A percentile compares a stretch with the other conserved stretches of the same genome.
Conservation (phyloP, 305 asterid genomes). For the Andrographis paniculata region DNA sequence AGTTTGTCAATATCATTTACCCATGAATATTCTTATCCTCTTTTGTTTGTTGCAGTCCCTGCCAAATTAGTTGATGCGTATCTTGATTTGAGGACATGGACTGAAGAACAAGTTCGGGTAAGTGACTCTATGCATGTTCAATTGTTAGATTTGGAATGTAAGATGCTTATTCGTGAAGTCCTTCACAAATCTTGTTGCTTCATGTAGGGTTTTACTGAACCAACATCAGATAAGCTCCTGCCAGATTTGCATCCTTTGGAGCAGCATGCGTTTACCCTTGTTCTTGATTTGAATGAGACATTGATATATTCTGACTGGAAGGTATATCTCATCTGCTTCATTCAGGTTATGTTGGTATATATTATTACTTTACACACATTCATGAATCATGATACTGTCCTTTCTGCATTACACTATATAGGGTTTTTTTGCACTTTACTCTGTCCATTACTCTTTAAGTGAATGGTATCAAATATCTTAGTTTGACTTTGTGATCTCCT, state of each 20-base stretch:
- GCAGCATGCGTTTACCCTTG: slow-evolving; percentile 75
- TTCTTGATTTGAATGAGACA: slow-evolving; percentile 83
- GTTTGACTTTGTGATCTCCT: slow-evolving; percentile 10
- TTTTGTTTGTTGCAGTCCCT: slow-evolving; percentile 49
- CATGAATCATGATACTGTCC: too few species aligned
- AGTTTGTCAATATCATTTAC: slow-evolving; percentile 1
- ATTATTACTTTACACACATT: too few species aligned
- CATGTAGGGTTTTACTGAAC: slow-evolving; percentile 72
- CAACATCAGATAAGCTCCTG: slow-evolving; percentile 80
- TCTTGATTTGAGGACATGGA: slow-evolving; percentile 59
- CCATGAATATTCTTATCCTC: slow-evolving; percentile 11
- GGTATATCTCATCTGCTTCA: slow-evolving; percentile 31
- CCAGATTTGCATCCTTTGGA: slow-evolving; percentile 87
- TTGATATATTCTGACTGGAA: slow-evolving; percentile 79
- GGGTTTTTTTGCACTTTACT: too few species aligned
- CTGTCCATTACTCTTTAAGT: not conserved
- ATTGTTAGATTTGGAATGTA: slow-evolving; percentile 2
- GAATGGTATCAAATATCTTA: not conserved
- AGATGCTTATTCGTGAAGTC: slow-evolving; percentile 8
- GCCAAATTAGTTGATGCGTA: slow-evolving; percentile 63
- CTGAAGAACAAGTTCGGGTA: slow-evolving; percentile 83
- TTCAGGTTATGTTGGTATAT: slow-evolving; percentile 10
- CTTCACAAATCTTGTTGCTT: slow-evolving; percentile 12
- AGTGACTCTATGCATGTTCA: slow-evolving; percentile 11
- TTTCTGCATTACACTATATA: too few species aligned